Evolutionary conservation across 106 monocot genomes (phyloP), one percentile per base, ranked within the genome.

Genomic region (Agapanthus africanus): DNA sequence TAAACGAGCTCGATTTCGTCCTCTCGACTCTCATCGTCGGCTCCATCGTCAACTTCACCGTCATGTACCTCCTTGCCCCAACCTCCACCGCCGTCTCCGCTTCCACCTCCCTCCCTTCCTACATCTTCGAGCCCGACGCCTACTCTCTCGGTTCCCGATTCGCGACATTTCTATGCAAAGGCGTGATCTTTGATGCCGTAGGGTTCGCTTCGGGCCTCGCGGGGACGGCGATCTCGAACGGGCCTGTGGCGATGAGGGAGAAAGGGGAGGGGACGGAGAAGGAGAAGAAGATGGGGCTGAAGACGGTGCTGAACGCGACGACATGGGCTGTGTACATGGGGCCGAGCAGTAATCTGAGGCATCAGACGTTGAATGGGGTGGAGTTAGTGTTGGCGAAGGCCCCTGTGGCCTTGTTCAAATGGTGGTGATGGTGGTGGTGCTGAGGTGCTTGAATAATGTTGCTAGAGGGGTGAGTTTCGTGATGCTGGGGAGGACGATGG

Each of bases 1-100:
- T 92, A 14, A 79, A 85, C 79, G 88, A 92, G 80, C 88, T 92
- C 70, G 92, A 92, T 70, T 92, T 92, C 65, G 92, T 92, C 50
- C 83, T 92, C 77, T 92, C 85, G 63, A 92, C 92, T 18, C 73
- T 92, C 54, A 85, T 92, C 39, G 92, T 92, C 47, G 92, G 92
- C 19, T 88, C 85, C 51, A 92, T 92, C 73, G 82, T 92, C 73
- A 92, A 92, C 66, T 92, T 92, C 71, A 75, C 79, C 40, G 76
- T 92, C 47, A 92, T 92, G 92, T 92, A 92, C 78, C 78, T 88
- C 68, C 80, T 88, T 30, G 88, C 92, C 28, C 85, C 92, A 27
- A 88, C 88, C 16, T 50, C 83, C n/a, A n/a, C n/a, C n/a, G n/a
- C n/a, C n/a, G n/a, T n/a, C n/a, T n/a, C n/a, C n/a, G n/a, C n/a